These are phyloP conservation scores for Cicer cuneatum DNA, from an alignment of 306 rosid species.

Conservation along the genomic window DNA sequence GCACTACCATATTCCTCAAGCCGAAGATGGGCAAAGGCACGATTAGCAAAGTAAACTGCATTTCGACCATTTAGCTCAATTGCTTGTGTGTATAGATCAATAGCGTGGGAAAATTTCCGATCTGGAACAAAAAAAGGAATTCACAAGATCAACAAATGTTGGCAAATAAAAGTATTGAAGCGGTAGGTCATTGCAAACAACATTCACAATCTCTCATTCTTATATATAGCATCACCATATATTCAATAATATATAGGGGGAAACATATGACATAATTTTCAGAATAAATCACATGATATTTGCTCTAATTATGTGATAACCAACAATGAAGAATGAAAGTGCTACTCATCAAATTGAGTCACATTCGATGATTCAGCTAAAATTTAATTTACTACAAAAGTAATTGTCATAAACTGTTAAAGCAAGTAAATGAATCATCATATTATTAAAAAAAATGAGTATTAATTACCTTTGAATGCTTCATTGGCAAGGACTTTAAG, in stretches of 20 bases:
- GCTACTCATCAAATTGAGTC: conserved; percentile 11
- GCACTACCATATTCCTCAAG: conserved; percentile 99
- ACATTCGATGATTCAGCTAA: conserved; percentile 21
- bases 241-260: background rate
- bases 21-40: conserved; percentile 90
- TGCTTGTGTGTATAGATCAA: conserved; percentile 86
- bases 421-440: conserved; percentile 24
- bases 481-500: conserved; percentile 78
- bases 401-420: conserved; percentile 1
- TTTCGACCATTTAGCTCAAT: conserved; percentile 73
- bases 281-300: conserved; percentile 17
- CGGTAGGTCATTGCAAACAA: conserved; percentile 32
- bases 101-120: conserved; percentile 81
- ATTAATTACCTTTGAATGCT: conserved; percentile 75
- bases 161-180: conserved; percentile 13
- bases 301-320: conserved; percentile 14
- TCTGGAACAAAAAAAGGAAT: conserved; percentile 61
- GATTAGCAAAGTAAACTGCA: conserved; percentile 94
- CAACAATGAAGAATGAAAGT: background rate
- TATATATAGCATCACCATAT: background rate
- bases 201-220: conserved; percentile 4
- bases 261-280: background rate
- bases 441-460: conserved; percentile 8
- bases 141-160: conserved; percentile 45
- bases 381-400: conserved; percentile 1